phyloP scores from a whole-genome alignment of 2,329 filamentous ascomycete genomes.

The Huntiella moniliformis region DNA sequence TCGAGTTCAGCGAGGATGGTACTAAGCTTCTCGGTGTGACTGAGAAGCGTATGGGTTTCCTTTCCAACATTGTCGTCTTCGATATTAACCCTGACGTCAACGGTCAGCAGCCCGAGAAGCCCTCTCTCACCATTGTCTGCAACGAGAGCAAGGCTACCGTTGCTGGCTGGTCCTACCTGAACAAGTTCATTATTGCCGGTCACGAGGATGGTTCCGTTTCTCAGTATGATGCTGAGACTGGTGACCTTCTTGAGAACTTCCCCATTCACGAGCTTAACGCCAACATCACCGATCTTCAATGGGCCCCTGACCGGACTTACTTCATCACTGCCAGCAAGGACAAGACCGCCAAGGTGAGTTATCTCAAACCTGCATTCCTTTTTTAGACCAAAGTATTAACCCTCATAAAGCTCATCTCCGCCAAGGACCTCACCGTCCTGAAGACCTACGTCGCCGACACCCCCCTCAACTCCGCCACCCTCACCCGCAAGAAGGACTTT shows the following conservation, averaged over 20 bases:
- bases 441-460: slow-evolving; percentile 90
- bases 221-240: slow-evolving; percentile 79
- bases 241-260: slow-evolving; percentile 63
- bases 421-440: slow-evolving; percentile 71
- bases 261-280: slow-evolving; percentile 67
- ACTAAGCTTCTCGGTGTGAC: slow-evolving; percentile 81
- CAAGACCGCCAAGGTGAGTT: slow-evolving; percentile 70
- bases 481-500: slow-evolving; percentile 91
- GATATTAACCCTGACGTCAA: slow-evolving; percentile 72
- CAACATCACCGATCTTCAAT: slow-evolving; percentile 84
- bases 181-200: slow-evolving; percentile 90
- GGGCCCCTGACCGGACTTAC: slow-evolving; percentile 83
- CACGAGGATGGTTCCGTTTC: slow-evolving; percentile 93
- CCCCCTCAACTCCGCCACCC: slow-evolving; percentile 84
- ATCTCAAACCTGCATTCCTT: background rate
- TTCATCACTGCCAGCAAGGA: slow-evolving; percentile 98
- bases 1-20: slow-evolving; percentile 93
- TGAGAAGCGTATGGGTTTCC: slow-evolving; percentile 93
- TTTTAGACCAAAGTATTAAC: background rate
- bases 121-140: slow-evolving; percentile 70
- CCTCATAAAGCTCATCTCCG: slow-evolving; percentile 48
- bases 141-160: slow-evolving; percentile 95
- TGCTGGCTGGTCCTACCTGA: slow-evolving; percentile 86
- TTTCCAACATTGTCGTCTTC: slow-evolving; percentile 84
- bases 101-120: slow-evolving; percentile 71